Base-by-base conservation (phyloP, 2,329 filamentous ascomycete species). In the Clonostachys rosea region DNA sequence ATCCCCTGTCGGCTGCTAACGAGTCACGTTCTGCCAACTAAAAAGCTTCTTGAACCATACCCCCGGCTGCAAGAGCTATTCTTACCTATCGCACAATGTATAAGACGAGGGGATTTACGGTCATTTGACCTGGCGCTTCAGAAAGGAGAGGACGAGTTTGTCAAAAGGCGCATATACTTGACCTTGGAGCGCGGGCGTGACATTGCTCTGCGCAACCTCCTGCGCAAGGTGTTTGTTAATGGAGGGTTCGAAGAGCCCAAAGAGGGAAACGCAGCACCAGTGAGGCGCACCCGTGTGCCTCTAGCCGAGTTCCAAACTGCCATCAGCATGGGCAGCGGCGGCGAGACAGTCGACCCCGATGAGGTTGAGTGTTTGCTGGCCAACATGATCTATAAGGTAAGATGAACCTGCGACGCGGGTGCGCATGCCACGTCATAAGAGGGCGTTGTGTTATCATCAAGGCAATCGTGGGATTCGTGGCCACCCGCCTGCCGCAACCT, bases 311-410 rank as follows among this genome's bases (percentile, higher is more conserved):
- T 99, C 58, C 83, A 82, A 20, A 88, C 90, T 7, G 95, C 90
- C 8, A 80, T 97, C 50, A 84, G 84, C 59, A 76, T 96, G 57
- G 85, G 83, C 45, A 84, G 80, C 54, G 75, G 78, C 44, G 74
- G 76, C 47, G 76, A 87, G 60, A 69, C 75, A 34, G 74, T 95
- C 34, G 94, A 96, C 57, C 77, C 80, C 34, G 95, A 99, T 61
- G 94, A 99, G 67, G 91, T 97, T 5, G 95, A 99, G 67, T 99
- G 94, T 65, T 71, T 96, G 57, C 63, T 99, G 59, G 90, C 94
- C 30, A 97, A 96, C 63, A 89, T 96, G 80, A 96, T 99, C 52
- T 99, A 97, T 75, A 99, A 97, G 83, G 92, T 95, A 68, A 55
- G 68, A 58, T 12, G 24, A 30, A 30, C 24, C 24, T 30, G 24